Evolutionary conservation across 495 filamentous ascomycete genomes (phyloP).

Genomic region (Hyaloscypha variabilis): DNA sequence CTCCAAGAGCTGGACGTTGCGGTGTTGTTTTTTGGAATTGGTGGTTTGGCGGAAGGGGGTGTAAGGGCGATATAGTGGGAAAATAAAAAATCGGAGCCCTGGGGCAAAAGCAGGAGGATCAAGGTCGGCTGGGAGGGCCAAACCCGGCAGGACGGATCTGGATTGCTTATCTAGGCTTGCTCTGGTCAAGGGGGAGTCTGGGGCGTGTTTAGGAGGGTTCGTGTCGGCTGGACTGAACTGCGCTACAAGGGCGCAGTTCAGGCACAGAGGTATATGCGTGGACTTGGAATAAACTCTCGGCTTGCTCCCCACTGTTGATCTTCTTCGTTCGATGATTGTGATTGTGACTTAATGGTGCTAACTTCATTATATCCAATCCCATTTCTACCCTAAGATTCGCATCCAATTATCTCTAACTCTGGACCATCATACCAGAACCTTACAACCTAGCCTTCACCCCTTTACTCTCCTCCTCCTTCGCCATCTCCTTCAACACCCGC

Average conservation of each 20-base stretch:
- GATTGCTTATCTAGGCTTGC: neutral
- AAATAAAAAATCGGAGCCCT: neutral
- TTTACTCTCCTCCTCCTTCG: slow-evolving; percentile 37
- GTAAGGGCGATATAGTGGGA: neutral
- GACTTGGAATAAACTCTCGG: neutral
- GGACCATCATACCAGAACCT: neutral
- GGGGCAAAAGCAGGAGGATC: neutral
- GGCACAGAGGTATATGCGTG: neutral
- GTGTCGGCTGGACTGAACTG: neutral
- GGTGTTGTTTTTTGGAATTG: neutral
- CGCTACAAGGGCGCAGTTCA: too few species aligned
- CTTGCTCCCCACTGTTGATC: neutral
- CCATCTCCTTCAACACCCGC: slow-evolving; percentile 55
- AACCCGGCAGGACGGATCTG: neutral
- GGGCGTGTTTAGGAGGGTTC: neutral
- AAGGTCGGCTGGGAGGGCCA: neutral
- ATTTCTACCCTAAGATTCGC: neutral
- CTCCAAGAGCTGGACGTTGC: neutral
- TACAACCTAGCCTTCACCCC: slow-evolving; percentile 38
- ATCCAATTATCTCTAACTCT: neutral
- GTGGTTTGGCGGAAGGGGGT: neutral
- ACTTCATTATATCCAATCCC: too few species aligned
- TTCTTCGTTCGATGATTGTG: neutral
- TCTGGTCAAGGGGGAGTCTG: neutral
- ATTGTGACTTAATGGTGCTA: too few species aligned